These are phyloP conservation scores for Heimioporus sp. DNA, from an alignment of 768 basidiomycete genomes.

Conservation along the genomic window DNA sequence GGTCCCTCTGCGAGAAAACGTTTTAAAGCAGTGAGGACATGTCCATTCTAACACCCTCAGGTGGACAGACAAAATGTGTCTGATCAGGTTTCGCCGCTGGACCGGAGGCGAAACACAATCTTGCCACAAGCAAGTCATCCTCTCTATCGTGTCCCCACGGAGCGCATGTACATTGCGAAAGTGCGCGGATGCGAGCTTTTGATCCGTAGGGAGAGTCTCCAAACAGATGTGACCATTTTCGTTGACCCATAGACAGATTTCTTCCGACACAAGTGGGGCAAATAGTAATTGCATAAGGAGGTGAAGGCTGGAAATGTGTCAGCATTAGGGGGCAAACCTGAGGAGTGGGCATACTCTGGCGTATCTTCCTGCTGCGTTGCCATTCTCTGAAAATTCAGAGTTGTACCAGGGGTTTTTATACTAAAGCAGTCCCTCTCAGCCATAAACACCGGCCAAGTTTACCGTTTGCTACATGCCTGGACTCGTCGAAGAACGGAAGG, in stretches of 20 bases:
- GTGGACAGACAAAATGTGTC: conserved; percentile 18
- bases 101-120: conserved; percentile 14
- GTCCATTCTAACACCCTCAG: conserved; percentile 14
- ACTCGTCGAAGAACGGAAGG: no score
- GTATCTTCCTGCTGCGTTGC: no score
- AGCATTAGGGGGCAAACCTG: background rate
- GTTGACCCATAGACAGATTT: background rate
- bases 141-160: conserved; percentile 17
- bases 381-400: no score
- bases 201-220: conserved; percentile 1
- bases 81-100: conserved; percentile 18
- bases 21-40: conserved; percentile 3
- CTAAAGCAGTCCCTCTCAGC: no score
- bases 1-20: background rate
- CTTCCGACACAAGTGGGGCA: background rate
- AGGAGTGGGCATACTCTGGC: no score
- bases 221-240: background rate
- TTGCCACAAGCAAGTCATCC: conserved; percentile 8
- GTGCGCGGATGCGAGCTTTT: conserved; percentile 7
- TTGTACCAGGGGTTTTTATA: no score
- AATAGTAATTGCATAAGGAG: background rate
- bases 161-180: conserved; percentile 14
- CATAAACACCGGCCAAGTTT: no score
- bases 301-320: background rate
- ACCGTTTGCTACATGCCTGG: no score